These are phyloP conservation scores for Salix caprea DNA, from an alignment of 345 rosid species.

Conservation along the genomic window DNA sequence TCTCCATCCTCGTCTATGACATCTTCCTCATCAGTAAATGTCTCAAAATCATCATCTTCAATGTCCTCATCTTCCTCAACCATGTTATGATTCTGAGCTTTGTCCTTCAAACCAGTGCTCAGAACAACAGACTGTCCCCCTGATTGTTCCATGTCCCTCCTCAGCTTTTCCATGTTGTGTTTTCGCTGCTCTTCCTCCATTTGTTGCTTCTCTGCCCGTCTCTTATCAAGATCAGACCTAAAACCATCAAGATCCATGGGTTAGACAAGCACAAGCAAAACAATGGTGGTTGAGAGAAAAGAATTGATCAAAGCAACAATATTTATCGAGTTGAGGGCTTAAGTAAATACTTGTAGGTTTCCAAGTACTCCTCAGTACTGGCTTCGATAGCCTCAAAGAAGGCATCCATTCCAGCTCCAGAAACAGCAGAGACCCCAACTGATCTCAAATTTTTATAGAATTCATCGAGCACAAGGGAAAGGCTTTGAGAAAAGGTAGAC, in stretches of 20 bases:
- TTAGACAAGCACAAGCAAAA: neutral
- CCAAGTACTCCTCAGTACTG: slow-evolving; percentile 71
- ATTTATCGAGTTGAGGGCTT: neutral
- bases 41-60: slow-evolving; percentile 24
- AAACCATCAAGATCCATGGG: neutral
- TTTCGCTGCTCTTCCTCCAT: slow-evolving; percentile 59
- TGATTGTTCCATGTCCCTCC: slow-evolving; percentile 69
- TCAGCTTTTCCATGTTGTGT: slow-evolving; percentile 58
- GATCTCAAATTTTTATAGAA: slow-evolving; percentile 62
- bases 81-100: slow-evolving; percentile 22
- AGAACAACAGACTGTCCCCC: slow-evolving; percentile 61
- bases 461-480: slow-evolving; percentile 59
- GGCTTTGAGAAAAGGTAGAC: slow-evolving; percentile 66
- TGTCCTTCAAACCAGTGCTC: slow-evolving; percentile 63
- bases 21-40: slow-evolving; percentile 36
- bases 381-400: slow-evolving; percentile 69
- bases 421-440: slow-evolving; percentile 77
- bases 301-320: neutral
- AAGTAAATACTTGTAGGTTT: slow-evolving; percentile 52
- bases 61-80: slow-evolving; percentile 39
- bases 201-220: slow-evolving; percentile 66
- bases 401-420: slow-evolving; percentile 75
- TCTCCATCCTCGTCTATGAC: slow-evolving; percentile 42
- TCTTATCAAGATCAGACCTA: slow-evolving; percentile 76
- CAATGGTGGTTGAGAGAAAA: neutral